These are phyloP conservation scores for Dictyostelium capitatum DNA, from an alignment of 78 protist genomes.

Conservation along the genomic window DNA sequence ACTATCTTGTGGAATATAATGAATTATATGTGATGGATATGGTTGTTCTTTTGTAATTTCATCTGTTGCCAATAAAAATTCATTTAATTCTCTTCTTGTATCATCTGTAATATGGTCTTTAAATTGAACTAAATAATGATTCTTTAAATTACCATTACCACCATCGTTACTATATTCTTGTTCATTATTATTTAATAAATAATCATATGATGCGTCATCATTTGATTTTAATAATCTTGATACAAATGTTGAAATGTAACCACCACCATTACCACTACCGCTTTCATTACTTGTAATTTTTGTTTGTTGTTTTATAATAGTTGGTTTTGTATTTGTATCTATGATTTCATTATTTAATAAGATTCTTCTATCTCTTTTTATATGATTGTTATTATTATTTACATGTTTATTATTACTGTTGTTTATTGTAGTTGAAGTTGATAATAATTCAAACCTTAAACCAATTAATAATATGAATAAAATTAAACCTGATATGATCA, in stretches of 20 bases:
- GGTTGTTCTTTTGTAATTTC: not conserved
- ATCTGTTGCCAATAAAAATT: not conserved
- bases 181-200: not conserved
- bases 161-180: not conserved
- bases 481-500: not conserved
- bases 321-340: not conserved
- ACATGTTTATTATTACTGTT: not conserved
- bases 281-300: not conserved
- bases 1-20: slow-evolving; percentile 54
- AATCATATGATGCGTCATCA: not conserved
- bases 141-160: not conserved
- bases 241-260: not conserved
- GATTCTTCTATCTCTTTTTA: not conserved
- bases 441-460: not conserved
- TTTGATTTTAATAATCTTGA: not conserved
- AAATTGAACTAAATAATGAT: slow-evolving; percentile 20
- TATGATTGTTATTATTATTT: not conserved
- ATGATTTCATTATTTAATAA: not conserved
- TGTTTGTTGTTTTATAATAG: not conserved
- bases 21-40: slow-evolving; percentile 16
- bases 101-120: not conserved
- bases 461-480: not conserved
- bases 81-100: not conserved
- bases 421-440: not conserved
- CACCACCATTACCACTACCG: not conserved